These are phyloP conservation scores for Neurospora cerealis DNA, from an alignment of 495 filamentous ascomycete species.

Conservation along the genomic window DNA sequence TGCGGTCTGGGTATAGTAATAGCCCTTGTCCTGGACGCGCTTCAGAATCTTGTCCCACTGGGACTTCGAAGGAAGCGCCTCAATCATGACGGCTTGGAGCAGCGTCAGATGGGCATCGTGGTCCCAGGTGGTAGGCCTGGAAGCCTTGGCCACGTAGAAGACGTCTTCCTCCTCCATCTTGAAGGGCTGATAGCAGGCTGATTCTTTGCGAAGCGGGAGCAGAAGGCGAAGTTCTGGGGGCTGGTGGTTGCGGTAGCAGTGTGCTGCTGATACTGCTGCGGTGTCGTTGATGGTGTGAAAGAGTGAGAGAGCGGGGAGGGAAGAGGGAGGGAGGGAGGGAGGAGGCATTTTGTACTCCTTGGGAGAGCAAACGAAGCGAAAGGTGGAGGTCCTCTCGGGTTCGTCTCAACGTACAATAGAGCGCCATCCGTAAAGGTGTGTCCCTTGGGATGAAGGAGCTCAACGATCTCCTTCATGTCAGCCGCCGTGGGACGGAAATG, in stretches of 20 bases:
- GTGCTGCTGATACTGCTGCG: neutral
- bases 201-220: neutral
- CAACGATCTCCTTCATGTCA: constrained; percentile 11
- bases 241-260: neutral
- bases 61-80: constrained; percentile 3
- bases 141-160: constrained; percentile 3
- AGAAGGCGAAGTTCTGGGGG: neutral
- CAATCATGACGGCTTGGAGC: constrained; percentile 19
- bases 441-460: constrained; percentile 12
- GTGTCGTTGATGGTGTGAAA: neutral
- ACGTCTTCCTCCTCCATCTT: neutral
- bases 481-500: constrained; percentile 9
- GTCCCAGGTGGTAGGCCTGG: constrained; percentile 23
- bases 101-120: constrained; percentile 23
- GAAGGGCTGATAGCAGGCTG: neutral
- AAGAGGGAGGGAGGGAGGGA: neutral
- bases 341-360: neutral
- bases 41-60: constrained; percentile 18
- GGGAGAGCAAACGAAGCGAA: neutral
- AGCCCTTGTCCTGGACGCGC: constrained; percentile 11
- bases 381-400: neutral
- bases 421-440: constrained; percentile 18
- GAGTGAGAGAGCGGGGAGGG: neutral
- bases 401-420: constrained; percentile 17
- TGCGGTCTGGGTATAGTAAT: constrained; percentile 18